These are phyloP conservation scores for Trichoderma oligosporum DNA, from an alignment of 2,329 filamentous ascomycete genomes.

Conservation along the genomic window DNA sequence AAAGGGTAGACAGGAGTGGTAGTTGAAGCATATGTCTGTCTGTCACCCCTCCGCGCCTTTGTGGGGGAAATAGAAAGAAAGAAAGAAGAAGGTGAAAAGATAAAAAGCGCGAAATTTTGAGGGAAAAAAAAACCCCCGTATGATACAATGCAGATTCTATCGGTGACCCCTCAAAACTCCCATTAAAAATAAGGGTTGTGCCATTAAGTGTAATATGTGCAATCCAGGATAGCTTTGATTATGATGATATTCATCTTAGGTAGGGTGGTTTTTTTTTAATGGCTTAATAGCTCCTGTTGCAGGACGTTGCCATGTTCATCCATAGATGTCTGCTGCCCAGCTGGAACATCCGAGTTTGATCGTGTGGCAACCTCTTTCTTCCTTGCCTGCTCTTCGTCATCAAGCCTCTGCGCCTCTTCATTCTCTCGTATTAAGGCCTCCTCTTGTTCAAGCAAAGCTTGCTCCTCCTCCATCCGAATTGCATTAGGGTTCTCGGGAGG, in stretches of 20 bases:
- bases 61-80: background rate
- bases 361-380: conserved; percentile 26
- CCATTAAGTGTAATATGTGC: conserved; percentile 15
- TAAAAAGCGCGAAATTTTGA: no score
- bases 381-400: conserved; percentile 42
- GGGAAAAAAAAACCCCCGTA: no score
- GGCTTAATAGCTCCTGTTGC: conserved; percentile 26
- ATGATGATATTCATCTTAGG: background rate
- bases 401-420: conserved; percentile 51
- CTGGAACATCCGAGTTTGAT: background rate
- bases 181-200: conserved; percentile 5
- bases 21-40: background rate
- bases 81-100: conserved; percentile 16
- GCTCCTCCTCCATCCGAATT: conserved; percentile 41
- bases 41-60: background rate
- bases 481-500: conserved; percentile 38
- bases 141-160: conserved; percentile 18
- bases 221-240: conserved; percentile 8
- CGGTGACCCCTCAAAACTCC: conserved; percentile 7
- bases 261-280: conserved; percentile 12
- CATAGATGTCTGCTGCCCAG: conserved; percentile 11
- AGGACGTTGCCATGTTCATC: conserved; percentile 22
- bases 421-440: conserved; percentile 50
- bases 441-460: conserved; percentile 47
- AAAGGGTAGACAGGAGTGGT: background rate